Evolutionary conservation across 192 early-diverging fungal genomes (phyloP).

Genomic region (Mortierella claussenii): DNA sequence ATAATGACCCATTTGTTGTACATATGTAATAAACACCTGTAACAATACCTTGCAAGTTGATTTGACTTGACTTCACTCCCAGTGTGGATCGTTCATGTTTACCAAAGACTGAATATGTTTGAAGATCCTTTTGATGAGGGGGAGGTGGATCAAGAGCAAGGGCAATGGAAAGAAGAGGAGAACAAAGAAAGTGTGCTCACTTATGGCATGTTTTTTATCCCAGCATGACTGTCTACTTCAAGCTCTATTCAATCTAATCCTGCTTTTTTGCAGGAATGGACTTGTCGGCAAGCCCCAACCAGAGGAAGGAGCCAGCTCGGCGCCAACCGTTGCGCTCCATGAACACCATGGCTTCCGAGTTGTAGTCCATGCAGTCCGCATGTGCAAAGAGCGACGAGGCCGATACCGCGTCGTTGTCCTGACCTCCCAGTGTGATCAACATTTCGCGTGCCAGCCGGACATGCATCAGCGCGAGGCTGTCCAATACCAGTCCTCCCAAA

Average conservation of each 20-base stretch:
- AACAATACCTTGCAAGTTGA: no score
- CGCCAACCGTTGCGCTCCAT: constrained; percentile 47
- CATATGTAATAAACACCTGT: no score
- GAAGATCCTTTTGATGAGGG: no score
- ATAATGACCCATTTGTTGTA: no score
- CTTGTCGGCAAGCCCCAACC: constrained; percentile 18
- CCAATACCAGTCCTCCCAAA: constrained; percentile 27
- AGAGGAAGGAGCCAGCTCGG: constrained; percentile 16
- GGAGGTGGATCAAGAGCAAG: no score
- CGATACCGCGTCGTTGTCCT: background rate
- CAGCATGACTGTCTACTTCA: no score
- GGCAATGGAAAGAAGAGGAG: background rate
- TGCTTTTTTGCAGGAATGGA: background rate
- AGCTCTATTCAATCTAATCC: no score
- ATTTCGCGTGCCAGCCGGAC: constrained; percentile 20
- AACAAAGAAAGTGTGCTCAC: background rate
- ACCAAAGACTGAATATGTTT: background rate
- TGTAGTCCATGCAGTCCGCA: constrained; percentile 30
- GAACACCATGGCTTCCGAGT: constrained; percentile 27
- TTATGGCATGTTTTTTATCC: no score
- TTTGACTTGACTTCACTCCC: background rate
- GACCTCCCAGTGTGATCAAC: background rate
- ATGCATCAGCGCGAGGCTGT: constrained; percentile 16
- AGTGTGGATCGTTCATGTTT: background rate
- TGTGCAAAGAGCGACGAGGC: constrained; percentile 19